phyloP scores from a whole-genome alignment of 495 filamentous ascomycete genomes.

The Entonaema liquescens region DNA sequence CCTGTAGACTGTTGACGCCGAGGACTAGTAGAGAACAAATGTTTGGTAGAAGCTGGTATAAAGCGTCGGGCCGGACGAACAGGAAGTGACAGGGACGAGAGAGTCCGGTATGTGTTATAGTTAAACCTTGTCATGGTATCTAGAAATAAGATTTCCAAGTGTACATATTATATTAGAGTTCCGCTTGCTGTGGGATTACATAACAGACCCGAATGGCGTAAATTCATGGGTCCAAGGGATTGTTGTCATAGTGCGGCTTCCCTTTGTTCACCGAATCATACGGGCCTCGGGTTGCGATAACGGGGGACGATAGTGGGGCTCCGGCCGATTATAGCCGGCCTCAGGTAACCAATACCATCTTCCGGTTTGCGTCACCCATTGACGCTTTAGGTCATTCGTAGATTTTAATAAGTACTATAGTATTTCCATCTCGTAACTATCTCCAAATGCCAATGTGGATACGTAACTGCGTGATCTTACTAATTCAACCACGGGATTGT shows the following conservation, averaged over 20 bases:
- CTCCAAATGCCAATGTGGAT: conserved; percentile 23
- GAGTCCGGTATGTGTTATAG: conserved; percentile 5
- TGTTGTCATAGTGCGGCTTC: conserved; percentile 7
- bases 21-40: conserved; percentile 4
- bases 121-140: conserved; percentile 20
- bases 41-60: not conserved
- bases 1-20: conserved; percentile 2
- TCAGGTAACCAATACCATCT: conserved; percentile 8
- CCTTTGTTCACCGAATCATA: conserved; percentile 32
- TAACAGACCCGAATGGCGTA: not conserved
- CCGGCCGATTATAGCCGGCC: conserved; percentile 40
- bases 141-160: not conserved
- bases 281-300: conserved; percentile 34
- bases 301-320: conserved; percentile 29
- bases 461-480: not conserved
- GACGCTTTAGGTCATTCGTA: conserved; percentile 25
- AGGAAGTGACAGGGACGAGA: conserved; percentile 19
- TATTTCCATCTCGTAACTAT: conserved; percentile 42
- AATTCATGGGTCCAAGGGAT: not conserved
- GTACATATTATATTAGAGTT: not conserved
- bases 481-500: not conserved
- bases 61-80: conserved; percentile 11
- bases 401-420: not conserved
- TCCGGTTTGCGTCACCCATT: conserved; percentile 12
- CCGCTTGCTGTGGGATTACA: not conserved